These are phyloP conservation scores for Syzygium jambos DNA, from an alignment of 345 rosid genomes.

Conservation along the genomic window DNA sequence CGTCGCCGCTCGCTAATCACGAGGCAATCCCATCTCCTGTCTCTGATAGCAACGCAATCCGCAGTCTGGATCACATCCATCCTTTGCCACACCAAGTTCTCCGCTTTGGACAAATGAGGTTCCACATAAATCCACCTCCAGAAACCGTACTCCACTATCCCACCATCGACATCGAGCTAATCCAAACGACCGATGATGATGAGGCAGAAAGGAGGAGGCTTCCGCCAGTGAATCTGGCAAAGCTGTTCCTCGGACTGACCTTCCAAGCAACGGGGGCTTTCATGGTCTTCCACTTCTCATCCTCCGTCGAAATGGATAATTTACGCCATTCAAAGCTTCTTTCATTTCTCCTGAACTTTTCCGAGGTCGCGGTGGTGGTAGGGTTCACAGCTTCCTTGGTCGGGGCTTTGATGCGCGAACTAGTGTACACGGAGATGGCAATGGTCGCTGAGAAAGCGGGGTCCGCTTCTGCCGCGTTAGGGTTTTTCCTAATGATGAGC, in stretches of 20 bases:
- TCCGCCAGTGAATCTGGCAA: not conserved
- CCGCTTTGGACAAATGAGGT: not conserved
- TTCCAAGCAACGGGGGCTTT: not conserved
- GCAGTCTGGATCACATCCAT: not conserved
- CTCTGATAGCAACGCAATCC: not conserved
- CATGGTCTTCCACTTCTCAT: not conserved
- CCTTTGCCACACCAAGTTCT: not conserved
- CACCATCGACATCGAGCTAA: not conserved
- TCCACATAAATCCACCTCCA: not conserved
- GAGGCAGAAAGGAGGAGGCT: not conserved
- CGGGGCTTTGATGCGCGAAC: not conserved
- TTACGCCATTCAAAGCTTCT: not conserved
- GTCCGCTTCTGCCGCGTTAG: not conserved
- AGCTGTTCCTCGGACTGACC: not conserved
- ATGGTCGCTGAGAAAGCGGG: not conserved
- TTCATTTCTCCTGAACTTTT: not conserved
- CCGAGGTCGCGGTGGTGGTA: not conserved
- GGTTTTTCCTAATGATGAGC: slow-evolving; percentile 2
- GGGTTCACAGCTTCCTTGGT: slow-evolving; percentile 1
- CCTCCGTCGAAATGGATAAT: not conserved
- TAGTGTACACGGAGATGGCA: not conserved
- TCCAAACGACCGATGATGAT: not conserved
- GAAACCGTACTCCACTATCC: not conserved
- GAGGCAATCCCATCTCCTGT: not conserved
- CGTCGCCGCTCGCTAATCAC: not conserved